Percentiles rank a stretch among this genome's conserved stretches.
Evolutionary conservation across 2,329 filamentous ascomycete species (phyloP).

Genomic region (Allantophomopsis lycopodina): DNA sequence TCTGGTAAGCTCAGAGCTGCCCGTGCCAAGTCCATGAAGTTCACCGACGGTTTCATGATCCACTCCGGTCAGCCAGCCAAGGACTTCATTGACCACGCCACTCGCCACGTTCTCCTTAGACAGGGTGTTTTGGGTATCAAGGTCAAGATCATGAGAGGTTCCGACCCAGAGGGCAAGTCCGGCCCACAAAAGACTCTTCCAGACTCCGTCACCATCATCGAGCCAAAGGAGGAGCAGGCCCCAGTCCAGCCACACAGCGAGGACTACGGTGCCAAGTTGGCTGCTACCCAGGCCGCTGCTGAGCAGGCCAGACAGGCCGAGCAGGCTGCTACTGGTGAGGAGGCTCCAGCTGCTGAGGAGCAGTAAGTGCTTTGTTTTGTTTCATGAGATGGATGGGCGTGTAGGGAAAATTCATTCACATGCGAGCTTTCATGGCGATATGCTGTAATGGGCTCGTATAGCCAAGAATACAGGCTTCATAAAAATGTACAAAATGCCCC

Average conservation of each 20-base stretch:
- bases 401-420: conserved; percentile 14
- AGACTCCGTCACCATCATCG: conserved; percentile 98
- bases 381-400: conserved; percentile 13
- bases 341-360: conserved; percentile 31
- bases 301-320: conserved; percentile 41
- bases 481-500: conserved; percentile 13
- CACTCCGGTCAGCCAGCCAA: conserved; percentile 99
- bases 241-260: conserved; percentile 92
- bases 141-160: conserved; percentile 99
- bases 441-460: conserved; percentile 15
- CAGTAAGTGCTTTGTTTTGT: conserved; percentile 13
- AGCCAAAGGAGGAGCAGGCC: conserved; percentile 98
- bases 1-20: conserved; percentile 98
- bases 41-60: conserved; percentile 99
- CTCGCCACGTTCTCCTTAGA: conserved; percentile 97
- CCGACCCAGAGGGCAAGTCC: conserved; percentile 97
- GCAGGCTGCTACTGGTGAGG: conserved; percentile 29
- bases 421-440: conserved; percentile 12
- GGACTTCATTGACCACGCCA: conserved; percentile 98
- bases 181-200: conserved; percentile 95
- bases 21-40: conserved; percentile 99
- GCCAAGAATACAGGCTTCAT: conserved; percentile 8
- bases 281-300: conserved; percentile 54
- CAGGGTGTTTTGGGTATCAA: conserved; percentile 99
- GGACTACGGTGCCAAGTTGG: conserved; percentile 94